Base-by-base conservation (phyloP, 805 yeast species). In the Blastobotrys chiropterorum region DNA sequence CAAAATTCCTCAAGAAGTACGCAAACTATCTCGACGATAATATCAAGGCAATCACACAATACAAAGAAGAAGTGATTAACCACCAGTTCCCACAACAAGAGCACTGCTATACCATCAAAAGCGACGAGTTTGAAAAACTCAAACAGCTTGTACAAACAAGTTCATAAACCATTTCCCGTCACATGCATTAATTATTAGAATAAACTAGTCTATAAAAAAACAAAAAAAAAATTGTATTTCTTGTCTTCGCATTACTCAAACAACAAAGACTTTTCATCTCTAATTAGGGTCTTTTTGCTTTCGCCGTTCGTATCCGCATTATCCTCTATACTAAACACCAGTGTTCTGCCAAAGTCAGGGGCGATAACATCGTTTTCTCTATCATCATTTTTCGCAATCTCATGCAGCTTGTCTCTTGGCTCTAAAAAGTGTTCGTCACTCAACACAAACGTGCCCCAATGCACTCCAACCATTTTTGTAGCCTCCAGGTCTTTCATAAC, bases 381-480 rank as follows among this genome's bases (percentile, higher is more conserved):
- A 38, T 67, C 70, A 15, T 59, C 59, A n/a, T 58, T 65, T 49
- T 60, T 64, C 0, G 90, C 83, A 48, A 80, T 65, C 45, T 71
- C 66, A 45, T 75, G 77, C 41, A 90, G 67, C 61, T 74, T 68
- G 50, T 74, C 69, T 54, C 86, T 85, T 1, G 97, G 97, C 65
- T 90, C 98, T 38, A 87, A 65, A 57, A 85, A 88, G 51, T 87
- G 85, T 67, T 92, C 98, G 45, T 90, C 85, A 65, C 96, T 86
- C 59, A 92, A 70, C 21, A 89, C 82, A 68, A 90, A 92, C 0
- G 98, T 92, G 0, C 98, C 98, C 95, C 97, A 92, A 67, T 92
- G 98, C 31, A 92, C 89, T 0, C 98, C 98, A 48, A 85, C 78
- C 68, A 87, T 79, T 55, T 76, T 78, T 52, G 75, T 66, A 1